phyloP scores from a whole-genome alignment of 345 rosid genomes.

The Zanthoxylum bungeanum region DNA sequence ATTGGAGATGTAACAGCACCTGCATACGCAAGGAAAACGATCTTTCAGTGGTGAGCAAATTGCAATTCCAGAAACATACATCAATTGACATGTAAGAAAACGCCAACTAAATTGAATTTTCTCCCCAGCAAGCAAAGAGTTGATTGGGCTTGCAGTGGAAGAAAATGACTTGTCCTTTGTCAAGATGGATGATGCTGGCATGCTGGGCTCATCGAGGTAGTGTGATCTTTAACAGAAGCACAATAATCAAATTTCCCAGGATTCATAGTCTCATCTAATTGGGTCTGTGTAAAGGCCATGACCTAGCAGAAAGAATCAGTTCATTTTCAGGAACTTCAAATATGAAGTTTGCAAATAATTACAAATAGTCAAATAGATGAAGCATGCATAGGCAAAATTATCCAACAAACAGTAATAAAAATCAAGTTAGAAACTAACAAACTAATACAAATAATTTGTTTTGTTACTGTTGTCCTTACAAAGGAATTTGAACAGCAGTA shows the following conservation, averaged over 20 bases:
- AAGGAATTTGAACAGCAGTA: no score
- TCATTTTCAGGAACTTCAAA: conserved; percentile 12
- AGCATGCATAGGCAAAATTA: neutral
- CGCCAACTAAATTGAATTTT: conserved; percentile 92
- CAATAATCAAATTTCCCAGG: conserved; percentile 61
- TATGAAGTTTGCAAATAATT: neutral
- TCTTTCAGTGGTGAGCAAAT: conserved; percentile 5
- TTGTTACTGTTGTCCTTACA: no score
- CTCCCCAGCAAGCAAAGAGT: conserved; percentile 88
- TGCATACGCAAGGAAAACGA: conserved; percentile 25
- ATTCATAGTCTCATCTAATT: conserved; percentile 90
- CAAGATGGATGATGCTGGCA: no score
- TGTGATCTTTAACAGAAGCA: conserved; percentile 63
- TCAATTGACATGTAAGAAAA: conserved; percentile 6
- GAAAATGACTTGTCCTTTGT: conserved; percentile 62
- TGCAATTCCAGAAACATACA: conserved; percentile 1
- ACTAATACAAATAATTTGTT: no score
- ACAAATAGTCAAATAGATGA: neutral
- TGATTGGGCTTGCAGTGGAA: conserved; percentile 63
- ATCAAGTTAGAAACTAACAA: no score
- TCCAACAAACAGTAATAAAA: no score
- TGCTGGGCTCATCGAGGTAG: conserved; percentile 46
- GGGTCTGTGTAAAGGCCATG: conserved; percentile 76
- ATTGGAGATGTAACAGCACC: conserved; percentile 95
- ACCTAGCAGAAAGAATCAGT: conserved; percentile 47